Evolutionary conservation across 176 grass and related monocot species (phyloP).

Genomic region (Elymus sibiricus): DNA sequence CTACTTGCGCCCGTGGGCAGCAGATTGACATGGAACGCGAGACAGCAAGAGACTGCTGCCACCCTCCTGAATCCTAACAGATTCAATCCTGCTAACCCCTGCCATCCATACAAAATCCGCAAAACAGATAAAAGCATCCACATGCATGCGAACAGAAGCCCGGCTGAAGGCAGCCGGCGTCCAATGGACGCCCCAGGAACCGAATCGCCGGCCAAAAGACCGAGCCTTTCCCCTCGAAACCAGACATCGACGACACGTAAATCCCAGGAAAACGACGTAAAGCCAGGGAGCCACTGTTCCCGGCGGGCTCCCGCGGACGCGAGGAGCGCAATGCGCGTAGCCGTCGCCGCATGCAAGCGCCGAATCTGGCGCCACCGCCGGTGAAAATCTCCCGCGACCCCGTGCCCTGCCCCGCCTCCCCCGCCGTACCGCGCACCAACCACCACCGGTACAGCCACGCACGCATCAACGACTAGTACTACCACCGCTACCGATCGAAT

Average conservation of each 20-base stretch:
- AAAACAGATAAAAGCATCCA: neutral
- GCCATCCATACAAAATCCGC: neutral
- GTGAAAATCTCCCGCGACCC: neutral
- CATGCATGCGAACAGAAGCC: neutral
- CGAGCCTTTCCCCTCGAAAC: neutral
- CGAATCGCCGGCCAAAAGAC: neutral
- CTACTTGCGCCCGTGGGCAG: neutral
- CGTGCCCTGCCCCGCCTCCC: neutral
- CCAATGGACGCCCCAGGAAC: neutral
- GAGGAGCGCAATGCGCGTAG: slow-evolving; percentile 25
- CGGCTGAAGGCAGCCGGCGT: neutral
- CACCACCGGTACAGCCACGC: neutral
- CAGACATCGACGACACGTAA: slow-evolving; percentile 23
- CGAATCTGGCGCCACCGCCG: neutral
- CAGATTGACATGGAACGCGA: neutral
- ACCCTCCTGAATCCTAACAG: neutral
- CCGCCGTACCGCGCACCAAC: neutral
- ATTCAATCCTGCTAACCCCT: neutral
- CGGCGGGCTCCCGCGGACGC: neutral
- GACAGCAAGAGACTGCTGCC: neutral
- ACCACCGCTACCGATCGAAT: neutral
- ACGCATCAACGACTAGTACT: neutral
- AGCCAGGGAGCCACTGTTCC: neutral
- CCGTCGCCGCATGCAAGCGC: slow-evolving; percentile 22
- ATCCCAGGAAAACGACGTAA: slow-evolving; percentile 43